A percentile compares a stretch with the other conserved stretches of the same genome.
Evolutionary conservation across 2,329 filamentous ascomycete species (phyloP).

Genomic region (Knufia fluminis): DNA sequence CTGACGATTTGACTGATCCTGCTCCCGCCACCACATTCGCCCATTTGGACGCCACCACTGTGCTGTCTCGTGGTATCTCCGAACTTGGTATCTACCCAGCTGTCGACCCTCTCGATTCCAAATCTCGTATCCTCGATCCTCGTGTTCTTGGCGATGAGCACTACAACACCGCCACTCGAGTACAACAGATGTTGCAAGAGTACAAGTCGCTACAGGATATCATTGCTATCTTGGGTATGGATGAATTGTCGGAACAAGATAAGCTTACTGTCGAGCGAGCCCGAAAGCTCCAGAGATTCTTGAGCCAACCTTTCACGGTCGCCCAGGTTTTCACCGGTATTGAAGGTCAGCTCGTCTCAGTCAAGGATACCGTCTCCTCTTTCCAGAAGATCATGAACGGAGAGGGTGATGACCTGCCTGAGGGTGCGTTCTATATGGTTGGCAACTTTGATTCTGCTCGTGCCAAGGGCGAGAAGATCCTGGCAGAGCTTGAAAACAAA

Average conservation of each 20-base stretch:
- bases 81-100: constrained; percentile 99
- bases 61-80: constrained; percentile 99
- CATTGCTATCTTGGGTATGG: constrained; percentile 99
- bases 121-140: constrained; percentile 98
- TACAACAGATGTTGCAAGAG: constrained; percentile 99
- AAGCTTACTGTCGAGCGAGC: constrained; percentile 99
- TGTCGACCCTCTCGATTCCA: constrained; percentile 98
- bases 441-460: constrained; percentile 88
- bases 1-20: constrained; percentile 99
- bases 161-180: constrained; percentile 87
- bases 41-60: constrained; percentile 99
- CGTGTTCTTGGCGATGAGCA: constrained; percentile 97
- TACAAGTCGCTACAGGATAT: constrained; percentile 99
- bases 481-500: constrained; percentile 75
- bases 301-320: constrained; percentile 97
- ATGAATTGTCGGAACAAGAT: constrained; percentile 97
- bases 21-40: constrained; percentile 98
- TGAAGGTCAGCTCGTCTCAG: constrained; percentile 90
- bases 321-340: constrained; percentile 66
- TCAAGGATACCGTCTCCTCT: constrained; percentile 94
- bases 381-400: constrained; percentile 97
- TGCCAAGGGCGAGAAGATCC: constrained; percentile 98
- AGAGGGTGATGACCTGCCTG: constrained; percentile 91
- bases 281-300: constrained; percentile 99
- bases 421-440: constrained; percentile 96